These are phyloP conservation scores for Mariannaea elegans DNA, from an alignment of 2,329 filamentous ascomycete genomes.

Conservation along the genomic window DNA sequence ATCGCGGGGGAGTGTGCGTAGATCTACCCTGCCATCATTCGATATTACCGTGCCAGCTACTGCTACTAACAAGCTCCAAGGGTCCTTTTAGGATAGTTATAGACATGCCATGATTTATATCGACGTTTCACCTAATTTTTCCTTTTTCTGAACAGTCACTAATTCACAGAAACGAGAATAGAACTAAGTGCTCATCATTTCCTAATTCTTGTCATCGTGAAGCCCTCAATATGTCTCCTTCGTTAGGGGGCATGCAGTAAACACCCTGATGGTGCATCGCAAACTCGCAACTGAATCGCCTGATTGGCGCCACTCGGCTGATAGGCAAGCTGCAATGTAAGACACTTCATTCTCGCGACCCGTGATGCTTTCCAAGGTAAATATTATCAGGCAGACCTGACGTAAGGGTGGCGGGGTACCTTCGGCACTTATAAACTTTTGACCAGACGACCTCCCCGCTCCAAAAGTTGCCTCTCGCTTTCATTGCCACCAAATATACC, in stretches of 20 bases:
- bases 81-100: too few species aligned
- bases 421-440: conserved; percentile 21
- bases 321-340: conserved; percentile 9
- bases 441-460: conserved; percentile 1
- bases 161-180: too few species aligned
- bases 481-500: neutral
- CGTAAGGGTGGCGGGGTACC: conserved; percentile 14
- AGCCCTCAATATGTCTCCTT: neutral
- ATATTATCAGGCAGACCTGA: conserved; percentile 12
- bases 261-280: conserved; percentile 28
- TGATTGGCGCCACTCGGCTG: conserved; percentile 26
- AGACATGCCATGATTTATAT: neutral
- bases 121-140: neutral
- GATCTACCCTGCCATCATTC: neutral
- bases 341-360: conserved; percentile 4
- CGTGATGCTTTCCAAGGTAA: conserved; percentile 5
- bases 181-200: neutral
- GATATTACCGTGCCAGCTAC: neutral
- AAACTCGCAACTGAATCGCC: conserved; percentile 24
- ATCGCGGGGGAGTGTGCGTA: neutral
- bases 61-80: neutral
- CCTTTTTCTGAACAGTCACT: neutral
- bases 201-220: neutral
- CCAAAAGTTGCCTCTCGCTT: neutral
- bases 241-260: neutral